Evolutionary conservation across 2,329 filamentous ascomycete genomes (phyloP), one percentile per base, ranked within the genome.

Genomic region (Nemania serpens): DNA sequence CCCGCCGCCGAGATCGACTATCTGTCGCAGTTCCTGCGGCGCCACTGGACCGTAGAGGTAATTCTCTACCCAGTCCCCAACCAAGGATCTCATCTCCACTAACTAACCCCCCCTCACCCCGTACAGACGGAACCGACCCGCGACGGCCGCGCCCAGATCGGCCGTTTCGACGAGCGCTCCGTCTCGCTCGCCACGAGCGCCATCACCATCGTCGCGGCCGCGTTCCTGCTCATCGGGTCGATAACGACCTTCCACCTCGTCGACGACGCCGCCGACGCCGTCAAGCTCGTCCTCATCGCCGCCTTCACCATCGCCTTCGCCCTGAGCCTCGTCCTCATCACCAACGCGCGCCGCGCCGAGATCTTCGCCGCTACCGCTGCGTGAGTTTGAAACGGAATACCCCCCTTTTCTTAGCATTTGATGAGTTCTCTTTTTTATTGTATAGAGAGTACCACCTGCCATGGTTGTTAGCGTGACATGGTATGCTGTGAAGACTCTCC

Each of bases 251-350:
- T 61, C 9, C 51, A 51, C 25, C 33, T 61, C 43, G 52, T 55
- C 13, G 11, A 54, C 18, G 42, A 18, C 25, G 25, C 7, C 25
- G 25, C 25, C 48, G 41, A 69, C 47, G 65, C 59, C 68, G 74
- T 73, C 58, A 68, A 72, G 62, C 54, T 67, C 18, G 63, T 52
- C 45, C 11, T 59, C 18, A 62, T 61, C 25, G 59, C 61, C 6
- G 10, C 58, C 2, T 68, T 63, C 49, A 64, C 64, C 5, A 55
- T 54, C 13, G 53, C 34, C 6, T 68, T 68, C 50, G 61, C 66
- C 29, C 43, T 65, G 22, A 58, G 57, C 9, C 50, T 67, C 20
- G 50, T 45, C 7, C 22, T 67, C 9, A 61, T 66, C 58, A 68
- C 66, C 15, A 68, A 51, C 22, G 60, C 66, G 7, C 50, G 62